A percentile compares a stretch with the other conserved stretches of the same genome.
Conservation (phyloP, 768 basidiomycete genomes). For the Leccinum imitatum region DNA sequence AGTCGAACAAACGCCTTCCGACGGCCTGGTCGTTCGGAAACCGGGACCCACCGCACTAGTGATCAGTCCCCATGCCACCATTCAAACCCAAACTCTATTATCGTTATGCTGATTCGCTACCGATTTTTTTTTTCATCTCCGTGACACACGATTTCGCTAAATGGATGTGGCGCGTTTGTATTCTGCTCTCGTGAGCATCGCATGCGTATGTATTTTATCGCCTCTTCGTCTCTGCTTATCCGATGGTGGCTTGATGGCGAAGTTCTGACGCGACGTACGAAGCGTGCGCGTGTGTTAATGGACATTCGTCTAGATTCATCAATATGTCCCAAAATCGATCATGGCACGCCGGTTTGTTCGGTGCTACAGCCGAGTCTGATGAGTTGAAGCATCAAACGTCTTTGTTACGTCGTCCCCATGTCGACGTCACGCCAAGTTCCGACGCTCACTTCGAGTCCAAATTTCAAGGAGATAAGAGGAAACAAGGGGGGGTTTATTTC, state of each 20-base stretch:
- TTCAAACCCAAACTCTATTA: not conserved
- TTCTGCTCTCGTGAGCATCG: not conserved
- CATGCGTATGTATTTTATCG: not conserved
- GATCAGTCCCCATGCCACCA: not conserved
- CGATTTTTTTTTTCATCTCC: not conserved
- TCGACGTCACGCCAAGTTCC: not conserved
- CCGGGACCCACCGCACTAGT: not conserved
- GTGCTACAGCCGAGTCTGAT: not conserved
- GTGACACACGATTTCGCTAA: not conserved
- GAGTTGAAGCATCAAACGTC: not conserved
- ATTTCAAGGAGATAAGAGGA: not conserved
- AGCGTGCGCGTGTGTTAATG: not conserved
- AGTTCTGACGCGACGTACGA: not conserved
- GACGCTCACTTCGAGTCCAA: not conserved
- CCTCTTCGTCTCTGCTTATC: not conserved
- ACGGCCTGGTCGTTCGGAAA: not conserved
- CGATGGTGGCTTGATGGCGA: not conserved
- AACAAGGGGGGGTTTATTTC: not conserved
- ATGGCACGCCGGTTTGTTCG: not conserved
- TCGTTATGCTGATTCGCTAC: not conserved
- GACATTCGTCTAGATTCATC: not conserved
- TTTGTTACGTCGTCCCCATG: not conserved
- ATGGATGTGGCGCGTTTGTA: not conserved
- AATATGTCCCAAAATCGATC: conserved; percentile 1
- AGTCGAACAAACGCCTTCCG: not conserved